Percentiles rank a stretch among this genome's conserved stretches.
Evolutionary conservation across 345 rosid genomes (phyloP).

Genomic region (Cardiospermum halicacabum): DNA sequence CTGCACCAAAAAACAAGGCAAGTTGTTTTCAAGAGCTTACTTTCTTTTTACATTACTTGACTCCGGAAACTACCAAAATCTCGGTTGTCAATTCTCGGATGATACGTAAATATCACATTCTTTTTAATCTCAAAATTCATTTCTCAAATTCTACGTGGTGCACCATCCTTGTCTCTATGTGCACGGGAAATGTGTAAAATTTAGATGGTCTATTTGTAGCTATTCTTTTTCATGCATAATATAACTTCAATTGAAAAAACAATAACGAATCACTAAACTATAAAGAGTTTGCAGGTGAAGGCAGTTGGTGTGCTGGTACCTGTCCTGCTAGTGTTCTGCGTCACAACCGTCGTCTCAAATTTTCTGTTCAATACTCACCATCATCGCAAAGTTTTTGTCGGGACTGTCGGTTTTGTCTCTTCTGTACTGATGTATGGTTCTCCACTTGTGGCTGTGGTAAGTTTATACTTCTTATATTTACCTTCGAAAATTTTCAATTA

Average conservation of each 20-base stretch:
- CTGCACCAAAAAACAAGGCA: slow-evolving; percentile 59
- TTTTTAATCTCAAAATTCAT: no score
- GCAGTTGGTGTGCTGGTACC: slow-evolving; percentile 35
- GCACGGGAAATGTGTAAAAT: not conserved
- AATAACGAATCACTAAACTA: no score
- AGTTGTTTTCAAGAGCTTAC: slow-evolving; percentile 2
- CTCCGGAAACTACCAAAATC: no score
- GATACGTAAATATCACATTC: no score
- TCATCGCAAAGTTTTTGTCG: slow-evolving; percentile 59
- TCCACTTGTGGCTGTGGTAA: slow-evolving; percentile 68
- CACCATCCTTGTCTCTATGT: no score
- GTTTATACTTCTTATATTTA: slow-evolving; percentile 17
- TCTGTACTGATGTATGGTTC: slow-evolving; percentile 70
- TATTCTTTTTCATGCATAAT: slow-evolving; percentile 4
- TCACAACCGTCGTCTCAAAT: slow-evolving; percentile 39
- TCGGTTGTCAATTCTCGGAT: no score
- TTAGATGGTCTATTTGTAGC: not conserved
- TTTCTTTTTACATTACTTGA: not conserved
- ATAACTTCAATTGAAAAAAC: not conserved
- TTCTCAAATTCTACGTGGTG: no score
- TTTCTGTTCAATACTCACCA: slow-evolving; percentile 52
- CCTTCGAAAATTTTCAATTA: no score
- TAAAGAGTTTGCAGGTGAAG: slow-evolving; percentile 40
- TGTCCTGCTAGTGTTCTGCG: slow-evolving; percentile 29
- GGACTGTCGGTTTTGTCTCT: slow-evolving; percentile 61